Evolutionary conservation across 2,329 filamentous ascomycete genomes (phyloP), one percentile per base, ranked within the genome.

Genomic region (Dothistroma septosporum): DNA sequence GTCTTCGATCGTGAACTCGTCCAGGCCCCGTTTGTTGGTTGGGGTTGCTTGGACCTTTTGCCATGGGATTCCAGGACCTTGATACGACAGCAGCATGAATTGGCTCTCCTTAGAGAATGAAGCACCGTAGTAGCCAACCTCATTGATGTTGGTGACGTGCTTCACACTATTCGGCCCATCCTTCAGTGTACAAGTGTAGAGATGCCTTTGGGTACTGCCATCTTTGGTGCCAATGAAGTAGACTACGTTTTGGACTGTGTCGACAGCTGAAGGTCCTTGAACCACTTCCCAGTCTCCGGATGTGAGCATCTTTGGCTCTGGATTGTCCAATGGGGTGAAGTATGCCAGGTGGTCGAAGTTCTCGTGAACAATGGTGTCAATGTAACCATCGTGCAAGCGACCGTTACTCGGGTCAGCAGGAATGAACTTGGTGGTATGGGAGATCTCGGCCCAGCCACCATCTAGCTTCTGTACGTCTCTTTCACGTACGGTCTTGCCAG

Each of bases 371-470:
- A 97, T 80, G 0, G 89, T 92, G 75, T 99, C 94, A 63, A 99
- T 87, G 71, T 99, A 99, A 22, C 94, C 94, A 74, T 97, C 92
- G 5, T 93, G 76, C 1, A 84, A 80, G 37, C 73, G 65, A 14
- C 90, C 90, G 64, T 90, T 91, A 11, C 78, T 75, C 22, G 89
- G 83, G 73, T 97, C 91, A 3, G 91, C 90, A 1, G 94, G 94
- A 60, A 99, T 87, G 72, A 89, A 97, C 14, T 81, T 86, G 3
- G 92, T 96, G 47, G 88, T 85, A 69, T 96, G 88, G 0, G 91
- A 91, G 47, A 96, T 91, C 76, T 99, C 94, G 69, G 97, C 93
- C 94, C 94, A 99, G 35, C 94, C 95, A 22, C 92, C 92, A 73
- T 99, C 94, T n/a, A 97, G 81, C 60, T 88, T 82, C 65, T 86